phyloP scores from a whole-genome alignment of 768 basidiomycete genomes.

The Paxillus involutus region DNA sequence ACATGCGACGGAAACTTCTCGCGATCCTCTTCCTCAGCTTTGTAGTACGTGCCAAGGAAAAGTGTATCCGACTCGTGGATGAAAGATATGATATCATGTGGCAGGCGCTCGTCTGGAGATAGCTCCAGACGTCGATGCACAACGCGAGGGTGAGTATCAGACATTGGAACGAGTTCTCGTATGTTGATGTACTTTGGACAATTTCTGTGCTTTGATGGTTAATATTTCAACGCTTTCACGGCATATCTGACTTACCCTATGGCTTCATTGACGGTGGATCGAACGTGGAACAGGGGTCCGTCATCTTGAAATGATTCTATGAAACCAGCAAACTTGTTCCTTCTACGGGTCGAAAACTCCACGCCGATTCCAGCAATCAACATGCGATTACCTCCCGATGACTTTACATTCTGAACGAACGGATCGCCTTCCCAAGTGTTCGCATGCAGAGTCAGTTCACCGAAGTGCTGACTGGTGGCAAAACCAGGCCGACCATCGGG shows the following conservation, averaged over 20 bases:
- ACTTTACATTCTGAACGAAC: slow-evolving; percentile 36
- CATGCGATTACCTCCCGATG: slow-evolving; percentile 10
- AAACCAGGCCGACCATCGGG: slow-evolving; percentile 47
- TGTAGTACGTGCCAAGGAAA: slow-evolving; percentile 57
- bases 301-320: slow-evolving; percentile 36
- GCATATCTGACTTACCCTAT: slow-evolving; percentile 45
- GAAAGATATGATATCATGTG: slow-evolving; percentile 48
- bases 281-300: slow-evolving; percentile 35
- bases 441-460: slow-evolving; percentile 38
- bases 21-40: slow-evolving; percentile 36
- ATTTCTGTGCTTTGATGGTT: slow-evolving; percentile 39
- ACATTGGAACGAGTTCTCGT: slow-evolving; percentile 48
- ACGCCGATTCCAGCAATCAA: slow-evolving; percentile 63
- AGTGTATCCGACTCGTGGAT: slow-evolving; percentile 53
- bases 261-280: slow-evolving; percentile 47
- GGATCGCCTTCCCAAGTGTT: slow-evolving; percentile 59
- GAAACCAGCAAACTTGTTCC: slow-evolving; percentile 64
- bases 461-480: slow-evolving; percentile 34
- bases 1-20: slow-evolving; percentile 51
- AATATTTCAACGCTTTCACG: not conserved
- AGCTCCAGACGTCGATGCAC: slow-evolving; percentile 35
- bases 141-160: slow-evolving; percentile 39
- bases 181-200: slow-evolving; percentile 71
- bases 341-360: slow-evolving; percentile 54
- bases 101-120: slow-evolving; percentile 39